Evolutionary conservation across 225 moss, liverwort and hornwort genomes (phyloP).

Genomic region (Ulota crispa): DNA sequence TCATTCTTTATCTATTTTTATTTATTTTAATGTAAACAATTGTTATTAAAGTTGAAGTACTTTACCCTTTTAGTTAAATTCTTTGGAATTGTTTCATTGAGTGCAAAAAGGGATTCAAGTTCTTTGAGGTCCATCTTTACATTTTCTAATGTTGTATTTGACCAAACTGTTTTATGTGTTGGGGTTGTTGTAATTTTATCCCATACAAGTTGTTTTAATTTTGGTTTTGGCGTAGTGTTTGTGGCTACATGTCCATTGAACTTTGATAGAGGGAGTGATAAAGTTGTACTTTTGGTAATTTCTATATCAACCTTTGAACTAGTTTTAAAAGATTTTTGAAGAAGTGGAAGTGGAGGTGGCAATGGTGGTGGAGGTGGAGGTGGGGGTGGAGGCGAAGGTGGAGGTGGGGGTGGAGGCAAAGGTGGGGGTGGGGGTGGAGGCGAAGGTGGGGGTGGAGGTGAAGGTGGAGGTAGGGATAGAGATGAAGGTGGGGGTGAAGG

Average conservation of each 20-base stretch:
- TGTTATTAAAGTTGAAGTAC: background rate
- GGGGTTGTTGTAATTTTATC: constrained; percentile 69
- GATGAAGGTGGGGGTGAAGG: background rate
- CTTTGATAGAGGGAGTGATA: background rate
- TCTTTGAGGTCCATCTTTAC: constrained; percentile 82
- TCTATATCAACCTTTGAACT: background rate
- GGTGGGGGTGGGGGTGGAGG: background rate
- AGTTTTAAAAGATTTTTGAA: background rate
- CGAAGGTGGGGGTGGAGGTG: background rate
- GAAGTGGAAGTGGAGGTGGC: constrained; percentile 2
- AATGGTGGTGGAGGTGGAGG: background rate
- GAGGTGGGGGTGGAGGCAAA: background rate
- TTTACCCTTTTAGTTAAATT: background rate
- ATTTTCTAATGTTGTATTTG: constrained; percentile 57
- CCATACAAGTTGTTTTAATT: constrained; percentile 89
- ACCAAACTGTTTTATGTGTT: constrained; percentile 77
- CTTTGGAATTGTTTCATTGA: constrained; percentile 38
- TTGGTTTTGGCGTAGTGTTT: constrained; percentile 39
- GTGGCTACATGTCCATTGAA: background rate
- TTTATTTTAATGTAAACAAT: background rate
- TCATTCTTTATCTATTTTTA: no score
- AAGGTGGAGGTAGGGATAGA: no score
- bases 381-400: background rate
- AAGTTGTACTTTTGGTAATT: background rate
- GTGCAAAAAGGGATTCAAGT: constrained; percentile 74